Base-by-base conservation (phyloP, 305 asterid species). In the Withania somnifera region DNA sequence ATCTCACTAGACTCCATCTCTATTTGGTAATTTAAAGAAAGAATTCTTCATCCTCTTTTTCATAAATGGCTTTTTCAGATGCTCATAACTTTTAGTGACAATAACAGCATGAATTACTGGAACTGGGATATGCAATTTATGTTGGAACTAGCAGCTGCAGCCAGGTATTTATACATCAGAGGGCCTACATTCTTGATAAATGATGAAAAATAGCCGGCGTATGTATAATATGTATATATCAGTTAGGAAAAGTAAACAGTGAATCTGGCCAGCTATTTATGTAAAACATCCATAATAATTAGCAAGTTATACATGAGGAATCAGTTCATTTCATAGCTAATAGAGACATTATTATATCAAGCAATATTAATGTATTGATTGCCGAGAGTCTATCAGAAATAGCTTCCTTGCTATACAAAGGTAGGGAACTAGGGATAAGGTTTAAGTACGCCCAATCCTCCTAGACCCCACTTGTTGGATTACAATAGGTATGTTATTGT, bases 31-130 rank as follows among this genome's bases (percentile, higher is more conserved):
- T 28, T n/a, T 6, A 28, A 42, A 38, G 9, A 42, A 68, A 38
- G 15, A 40, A 66, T 76, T 57, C 0, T n/a, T n/a, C 40, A 2
- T 36, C 40, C 40, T 36, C 6, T 36, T 6, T 50, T 14, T 53
- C 32, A 20, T 11, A 50, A 45, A 22, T 66, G 14, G 22, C 69
- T 36, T 76, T 42, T 67, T 54, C 19, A 28, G 19, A 54, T 63
- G n/a, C 82, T 78, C 47, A 83, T 52, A 36, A 45, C 22, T 11
- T 13, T 11, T 40, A 0, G 38, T 54, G 56, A 15, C 30, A 60
- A 81, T 2, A 64, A 38, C 88, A 86, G 86, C 85, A 82, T 86
- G 89, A 86, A 84, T 79, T 86, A 86, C 60, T 84, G 66, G 83
- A 84, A 82, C 81, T 86, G 89, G 89, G 86, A 86, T 38, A 82